A percentile compares a stretch with the other conserved stretches of the same genome.
Conservation (phyloP, 495 filamentous ascomycete species). For the Penicillium cataractarum region DNA sequence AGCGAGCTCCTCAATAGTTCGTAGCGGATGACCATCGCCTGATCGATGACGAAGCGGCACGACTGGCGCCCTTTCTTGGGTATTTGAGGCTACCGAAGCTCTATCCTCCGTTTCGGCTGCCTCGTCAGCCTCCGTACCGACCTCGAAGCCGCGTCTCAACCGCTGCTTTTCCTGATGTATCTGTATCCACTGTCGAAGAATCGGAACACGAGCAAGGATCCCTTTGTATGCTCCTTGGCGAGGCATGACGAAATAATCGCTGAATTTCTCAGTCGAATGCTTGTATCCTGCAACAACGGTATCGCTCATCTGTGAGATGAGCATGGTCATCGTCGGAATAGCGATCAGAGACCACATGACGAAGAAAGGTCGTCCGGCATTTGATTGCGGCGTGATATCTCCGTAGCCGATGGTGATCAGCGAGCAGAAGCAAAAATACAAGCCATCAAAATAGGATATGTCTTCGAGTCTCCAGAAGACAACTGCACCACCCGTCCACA, state of each 20-base stretch:
- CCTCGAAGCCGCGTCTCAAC: constrained; percentile 51
- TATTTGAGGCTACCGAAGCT: neutral
- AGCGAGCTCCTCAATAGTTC: constrained; percentile 53
- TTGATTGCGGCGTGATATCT: constrained; percentile 72
- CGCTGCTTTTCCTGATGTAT: constrained; percentile 42
- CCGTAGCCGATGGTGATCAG: constrained; percentile 92
- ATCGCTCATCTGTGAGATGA: constrained; percentile 66
- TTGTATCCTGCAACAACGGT: constrained; percentile 63
- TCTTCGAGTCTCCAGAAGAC: constrained; percentile 68
- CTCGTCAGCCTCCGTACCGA: constrained; percentile 29
- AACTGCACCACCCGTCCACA: constrained; percentile 83
- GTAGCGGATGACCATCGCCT: constrained; percentile 17
- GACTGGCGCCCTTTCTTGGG: constrained; percentile 7
- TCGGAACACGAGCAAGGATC: constrained; percentile 46
- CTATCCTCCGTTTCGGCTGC: neutral
- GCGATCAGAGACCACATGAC: constrained; percentile 79
- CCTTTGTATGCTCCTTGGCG: constrained; percentile 51
- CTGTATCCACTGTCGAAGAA: constrained; percentile 44
- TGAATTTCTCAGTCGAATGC: constrained; percentile 53
- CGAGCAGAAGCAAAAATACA: constrained; percentile 84
- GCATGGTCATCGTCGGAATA: constrained; percentile 69
- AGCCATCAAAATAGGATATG: constrained; percentile 68
- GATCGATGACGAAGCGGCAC: constrained; percentile 1
- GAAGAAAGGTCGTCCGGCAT: constrained; percentile 80
- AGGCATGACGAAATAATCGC: constrained; percentile 62